These are phyloP conservation scores for Apiotrichum domesticum DNA, from an alignment of 1,284 basidiomycete genomes.

Conservation along the genomic window DNA sequence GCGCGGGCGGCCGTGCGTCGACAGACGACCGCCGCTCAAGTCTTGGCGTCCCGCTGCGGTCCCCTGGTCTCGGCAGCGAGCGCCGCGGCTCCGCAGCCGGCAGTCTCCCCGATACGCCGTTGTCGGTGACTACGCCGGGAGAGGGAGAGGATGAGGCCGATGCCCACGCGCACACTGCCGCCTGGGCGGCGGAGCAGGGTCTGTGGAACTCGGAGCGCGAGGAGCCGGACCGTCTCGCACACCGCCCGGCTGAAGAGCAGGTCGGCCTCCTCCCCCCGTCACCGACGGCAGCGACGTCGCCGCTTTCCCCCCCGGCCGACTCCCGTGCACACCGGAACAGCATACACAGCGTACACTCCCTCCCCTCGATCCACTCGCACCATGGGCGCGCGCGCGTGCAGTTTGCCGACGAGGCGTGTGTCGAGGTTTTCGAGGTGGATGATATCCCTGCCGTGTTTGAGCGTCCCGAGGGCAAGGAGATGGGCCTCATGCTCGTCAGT, in stretches of 20 bases:
- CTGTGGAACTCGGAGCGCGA: no score
- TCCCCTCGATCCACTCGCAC: background rate
- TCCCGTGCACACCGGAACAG: background rate
- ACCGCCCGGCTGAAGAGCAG: background rate
- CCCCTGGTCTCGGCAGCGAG: no score
- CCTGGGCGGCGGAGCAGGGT: background rate
- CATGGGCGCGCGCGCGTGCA: background rate
- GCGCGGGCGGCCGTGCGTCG: background rate
- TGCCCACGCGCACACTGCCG: background rate
- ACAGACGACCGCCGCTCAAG: background rate
- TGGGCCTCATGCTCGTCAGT: conserved; percentile 24
- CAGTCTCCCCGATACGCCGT: no score
- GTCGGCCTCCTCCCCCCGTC: no score
- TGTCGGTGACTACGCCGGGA: no score
- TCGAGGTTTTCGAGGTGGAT: conserved; percentile 1
- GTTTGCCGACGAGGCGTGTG: conserved; percentile 5
- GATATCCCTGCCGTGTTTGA: conserved; percentile 25
- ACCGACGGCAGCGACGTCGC: no score
- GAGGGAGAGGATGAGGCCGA: no score
- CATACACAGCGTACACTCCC: background rate
- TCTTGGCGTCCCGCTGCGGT: background rate
- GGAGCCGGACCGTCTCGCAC: no score
- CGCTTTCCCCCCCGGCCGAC: no score
- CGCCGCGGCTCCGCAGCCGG: no score
- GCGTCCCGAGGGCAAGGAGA: conserved; percentile 26